Evolutionary conservation across 2,329 filamentous ascomycete species (phyloP).

Genomic region (Aspergillus fischeri): DNA sequence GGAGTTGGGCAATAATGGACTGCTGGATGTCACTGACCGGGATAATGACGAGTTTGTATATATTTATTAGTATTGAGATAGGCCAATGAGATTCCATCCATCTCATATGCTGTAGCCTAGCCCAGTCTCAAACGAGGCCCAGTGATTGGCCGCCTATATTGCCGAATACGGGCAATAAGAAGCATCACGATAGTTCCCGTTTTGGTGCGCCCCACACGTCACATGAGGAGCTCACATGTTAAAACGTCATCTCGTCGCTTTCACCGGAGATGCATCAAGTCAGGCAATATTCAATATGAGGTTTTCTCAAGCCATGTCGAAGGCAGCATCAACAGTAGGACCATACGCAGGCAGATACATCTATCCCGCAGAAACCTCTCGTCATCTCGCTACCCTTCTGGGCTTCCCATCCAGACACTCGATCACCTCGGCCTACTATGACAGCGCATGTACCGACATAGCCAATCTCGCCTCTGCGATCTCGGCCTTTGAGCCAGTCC

Average conservation of each 20-base stretch:
- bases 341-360: slow-evolving; percentile 5
- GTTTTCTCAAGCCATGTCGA: not conserved
- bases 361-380: slow-evolving; percentile 19
- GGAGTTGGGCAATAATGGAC: slow-evolving; percentile 48
- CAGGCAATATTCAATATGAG: not conserved
- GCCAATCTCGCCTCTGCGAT: slow-evolving; percentile 24
- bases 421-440: slow-evolving; percentile 18
- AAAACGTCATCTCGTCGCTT: not conserved
- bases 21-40: slow-evolving; percentile 60
- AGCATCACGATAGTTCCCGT: not conserved
- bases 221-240: not conserved
- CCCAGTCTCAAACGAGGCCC: too few relatives aligned
- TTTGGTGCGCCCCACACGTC: too few relatives aligned
- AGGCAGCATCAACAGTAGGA: not conserved
- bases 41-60: slow-evolving; percentile 67
- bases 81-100: not conserved
- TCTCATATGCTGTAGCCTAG: not conserved
- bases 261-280: too few relatives aligned
- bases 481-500: slow-evolving; percentile 30
- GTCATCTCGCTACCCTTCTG: slow-evolving; percentile 24
- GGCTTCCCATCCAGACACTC: slow-evolving; percentile 23
- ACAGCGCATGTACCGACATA: slow-evolving; percentile 21
- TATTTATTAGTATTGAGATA: slow-evolving; percentile 44
- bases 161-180: not conserved
- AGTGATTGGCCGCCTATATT: not conserved